These are phyloP conservation scores for Myxozyma sirexii DNA, from an alignment of 805 yeast species.

Conservation along the genomic window DNA sequence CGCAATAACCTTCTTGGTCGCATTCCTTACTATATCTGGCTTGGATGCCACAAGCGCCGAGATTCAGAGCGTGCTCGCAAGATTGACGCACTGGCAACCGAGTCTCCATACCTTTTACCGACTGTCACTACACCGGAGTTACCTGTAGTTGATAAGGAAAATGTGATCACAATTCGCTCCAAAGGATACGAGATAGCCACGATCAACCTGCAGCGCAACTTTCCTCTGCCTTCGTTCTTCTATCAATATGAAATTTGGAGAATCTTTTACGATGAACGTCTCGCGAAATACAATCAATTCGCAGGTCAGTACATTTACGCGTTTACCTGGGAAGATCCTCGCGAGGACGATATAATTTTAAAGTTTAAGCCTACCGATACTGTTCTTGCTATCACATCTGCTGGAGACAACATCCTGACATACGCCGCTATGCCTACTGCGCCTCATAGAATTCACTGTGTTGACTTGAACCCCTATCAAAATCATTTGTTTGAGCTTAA, in stretches of 20 bases:
- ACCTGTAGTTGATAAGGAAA: slow-evolving; percentile 21
- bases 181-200: slow-evolving; percentile 82
- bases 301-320: slow-evolving; percentile 81
- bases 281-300: slow-evolving; percentile 69
- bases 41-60: slow-evolving; percentile 67
- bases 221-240: slow-evolving; percentile 80
- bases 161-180: slow-evolving; percentile 33
- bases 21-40: slow-evolving; percentile 82
- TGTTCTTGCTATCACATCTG: slow-evolving; percentile 80
- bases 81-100: slow-evolving; percentile 74
- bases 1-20: slow-evolving; percentile 67
- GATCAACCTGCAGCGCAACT: slow-evolving; percentile 58
- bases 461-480: slow-evolving; percentile 81
- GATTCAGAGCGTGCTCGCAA: slow-evolving; percentile 54
- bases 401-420: slow-evolving; percentile 78
- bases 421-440: slow-evolving; percentile 73
- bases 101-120: slow-evolving; percentile 66
- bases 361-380: slow-evolving; percentile 65
- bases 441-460: slow-evolving; percentile 79
- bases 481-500: slow-evolving; percentile 79
- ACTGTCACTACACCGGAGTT: slow-evolving; percentile 30
- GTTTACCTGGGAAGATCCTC: slow-evolving; percentile 89
- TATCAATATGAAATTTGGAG: slow-evolving; percentile 79
- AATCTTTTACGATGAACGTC: slow-evolving; percentile 74
- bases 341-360: slow-evolving; percentile 72